Conservation (phyloP, 2,329 filamentous ascomycete genomes). For the Penicillium capsulatum region DNA sequence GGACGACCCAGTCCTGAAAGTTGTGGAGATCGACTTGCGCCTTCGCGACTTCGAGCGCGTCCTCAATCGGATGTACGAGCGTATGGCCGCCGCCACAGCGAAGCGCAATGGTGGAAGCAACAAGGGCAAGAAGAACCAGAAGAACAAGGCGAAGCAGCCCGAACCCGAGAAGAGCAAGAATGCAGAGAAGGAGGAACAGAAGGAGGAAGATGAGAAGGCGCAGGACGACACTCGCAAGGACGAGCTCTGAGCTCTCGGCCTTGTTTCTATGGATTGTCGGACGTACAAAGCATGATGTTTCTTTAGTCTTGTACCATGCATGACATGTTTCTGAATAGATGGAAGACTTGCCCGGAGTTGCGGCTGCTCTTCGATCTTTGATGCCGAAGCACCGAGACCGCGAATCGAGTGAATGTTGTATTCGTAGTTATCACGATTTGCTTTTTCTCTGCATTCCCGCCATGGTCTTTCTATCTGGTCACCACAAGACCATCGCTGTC, state of each 20-base stretch:
- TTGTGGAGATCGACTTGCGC: slow-evolving; percentile 67
- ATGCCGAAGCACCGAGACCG: no score
- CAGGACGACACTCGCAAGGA: slow-evolving; percentile 31
- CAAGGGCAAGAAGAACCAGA: slow-evolving; percentile 22
- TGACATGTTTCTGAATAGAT: slow-evolving; percentile 14
- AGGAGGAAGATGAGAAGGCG: slow-evolving; percentile 26
- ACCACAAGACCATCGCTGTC: no score
- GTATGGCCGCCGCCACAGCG: slow-evolving; percentile 44
- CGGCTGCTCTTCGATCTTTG: not conserved
- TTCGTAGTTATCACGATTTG: no score
- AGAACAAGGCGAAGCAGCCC: slow-evolving; percentile 28
- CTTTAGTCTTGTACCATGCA: slow-evolving; percentile 17
- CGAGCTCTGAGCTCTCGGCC: slow-evolving; percentile 25
- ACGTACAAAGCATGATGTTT: slow-evolving; percentile 16
- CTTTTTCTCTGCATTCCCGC: no score
- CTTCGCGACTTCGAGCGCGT: slow-evolving; percentile 63
- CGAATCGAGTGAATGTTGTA: no score
- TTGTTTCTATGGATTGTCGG: slow-evolving; percentile 6
- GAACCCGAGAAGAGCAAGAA: slow-evolving; percentile 26
- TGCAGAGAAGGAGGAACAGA: slow-evolving; percentile 11
- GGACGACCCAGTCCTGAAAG: slow-evolving; percentile 70
- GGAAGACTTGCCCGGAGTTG: slow-evolving; percentile 19
- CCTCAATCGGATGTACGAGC: slow-evolving; percentile 35
- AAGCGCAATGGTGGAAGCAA: slow-evolving; percentile 24
- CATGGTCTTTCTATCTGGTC: no score